Conservation (phyloP, 441 rosid species). For the Brassica balearica region DNA sequence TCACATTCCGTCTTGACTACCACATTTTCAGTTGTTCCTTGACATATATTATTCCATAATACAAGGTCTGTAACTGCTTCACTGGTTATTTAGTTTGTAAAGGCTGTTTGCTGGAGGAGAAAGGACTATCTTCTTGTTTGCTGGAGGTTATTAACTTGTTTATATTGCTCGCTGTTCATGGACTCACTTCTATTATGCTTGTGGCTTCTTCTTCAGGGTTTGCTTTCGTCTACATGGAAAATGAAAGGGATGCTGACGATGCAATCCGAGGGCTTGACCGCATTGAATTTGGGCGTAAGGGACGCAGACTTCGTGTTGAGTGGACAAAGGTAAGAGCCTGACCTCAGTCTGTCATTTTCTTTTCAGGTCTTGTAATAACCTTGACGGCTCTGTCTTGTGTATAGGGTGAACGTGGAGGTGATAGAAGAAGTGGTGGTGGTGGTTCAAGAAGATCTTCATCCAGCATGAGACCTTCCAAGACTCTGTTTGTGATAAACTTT, state of each 20-base stretch:
- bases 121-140: conserved; percentile 33
- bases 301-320: conserved; percentile 95
- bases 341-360: background rate
- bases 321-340: conserved; percentile 81
- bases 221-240: conserved; percentile 96
- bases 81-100: conserved; percentile 67
- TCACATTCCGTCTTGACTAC: conserved; percentile 79
- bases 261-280: conserved; percentile 92
- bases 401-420: conserved; percentile 81
- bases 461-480: conserved; percentile 74
- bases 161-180: conserved; percentile 11
- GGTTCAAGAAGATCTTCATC: conserved; percentile 73
- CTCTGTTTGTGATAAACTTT: conserved; percentile 93
- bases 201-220: conserved; percentile 58
- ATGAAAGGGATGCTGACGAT: conserved; percentile 98
- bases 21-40: conserved; percentile 88
- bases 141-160: conserved; percentile 48
- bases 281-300: conserved; percentile 86
- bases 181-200: conserved; percentile 10
- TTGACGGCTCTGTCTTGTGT: conserved; percentile 33
- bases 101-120: conserved; percentile 45
- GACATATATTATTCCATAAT: conserved; percentile 75
- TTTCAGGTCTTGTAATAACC: too few relatives aligned
- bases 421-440: conserved; percentile 62
- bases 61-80: conserved; percentile 94